A percentile compares a stretch with the other conserved stretches of the same genome.
These are phyloP conservation scores for Calonectria naviculata DNA, from an alignment of 2,329 filamentous ascomycete genomes.

Conservation along the genomic window DNA sequence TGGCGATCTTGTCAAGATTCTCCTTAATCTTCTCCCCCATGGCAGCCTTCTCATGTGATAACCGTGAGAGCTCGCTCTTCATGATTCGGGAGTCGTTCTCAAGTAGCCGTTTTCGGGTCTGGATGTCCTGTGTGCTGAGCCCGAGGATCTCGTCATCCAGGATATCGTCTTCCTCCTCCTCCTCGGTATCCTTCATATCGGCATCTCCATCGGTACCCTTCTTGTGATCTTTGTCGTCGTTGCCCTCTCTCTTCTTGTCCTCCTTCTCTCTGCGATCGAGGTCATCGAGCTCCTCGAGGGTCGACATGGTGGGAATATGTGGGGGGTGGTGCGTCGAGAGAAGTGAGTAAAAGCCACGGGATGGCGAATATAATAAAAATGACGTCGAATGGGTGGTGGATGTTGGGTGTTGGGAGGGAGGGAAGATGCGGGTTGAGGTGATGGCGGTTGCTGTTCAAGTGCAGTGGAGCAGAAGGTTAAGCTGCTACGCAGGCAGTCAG, in stretches of 20 bases:
- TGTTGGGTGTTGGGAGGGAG: slow-evolving; percentile 4
- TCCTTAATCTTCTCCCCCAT: slow-evolving; percentile 99
- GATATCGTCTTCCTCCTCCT: slow-evolving; percentile 77
- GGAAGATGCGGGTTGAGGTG: slow-evolving; percentile 19
- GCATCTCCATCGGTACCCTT: slow-evolving; percentile 77
- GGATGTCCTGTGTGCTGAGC: slow-evolving; percentile 94
- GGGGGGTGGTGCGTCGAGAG: background rate
- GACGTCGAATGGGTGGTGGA: background rate
- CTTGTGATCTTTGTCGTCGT: slow-evolving; percentile 48
- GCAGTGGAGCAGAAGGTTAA: slow-evolving; percentile 29
- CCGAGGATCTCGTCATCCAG: slow-evolving; percentile 94
- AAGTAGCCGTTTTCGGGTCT: slow-evolving; percentile 88
- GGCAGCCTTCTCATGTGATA: slow-evolving; percentile 93
- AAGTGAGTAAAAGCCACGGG: background rate
- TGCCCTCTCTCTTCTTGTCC: slow-evolving; percentile 64
- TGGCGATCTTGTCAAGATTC: slow-evolving; percentile 98
- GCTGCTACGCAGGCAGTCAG: slow-evolving; percentile 41
- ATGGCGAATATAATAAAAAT: background rate
- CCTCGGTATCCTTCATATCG: slow-evolving; percentile 89
- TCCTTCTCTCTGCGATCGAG: slow-evolving; percentile 84
- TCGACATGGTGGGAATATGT: slow-evolving; percentile 74
- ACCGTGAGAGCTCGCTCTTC: slow-evolving; percentile 94
- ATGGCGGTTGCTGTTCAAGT: slow-evolving; percentile 26
- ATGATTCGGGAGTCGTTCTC: slow-evolving; percentile 99
- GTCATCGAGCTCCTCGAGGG: slow-evolving; percentile 91